phyloP scores from a whole-genome alignment of 306 rosid species.

The Hippophae gyantsensis region DNA sequence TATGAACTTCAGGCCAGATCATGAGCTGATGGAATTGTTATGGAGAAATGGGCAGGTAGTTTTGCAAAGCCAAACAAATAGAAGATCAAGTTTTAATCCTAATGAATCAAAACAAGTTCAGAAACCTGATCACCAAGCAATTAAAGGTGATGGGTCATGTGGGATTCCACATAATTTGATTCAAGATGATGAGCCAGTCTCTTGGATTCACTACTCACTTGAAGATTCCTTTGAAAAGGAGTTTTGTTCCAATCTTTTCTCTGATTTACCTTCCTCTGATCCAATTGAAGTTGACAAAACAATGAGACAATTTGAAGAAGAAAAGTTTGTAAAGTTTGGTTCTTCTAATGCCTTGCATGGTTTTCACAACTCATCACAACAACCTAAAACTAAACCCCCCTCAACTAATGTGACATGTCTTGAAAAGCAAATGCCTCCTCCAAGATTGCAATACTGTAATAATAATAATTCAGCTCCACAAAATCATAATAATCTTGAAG shows the following conservation, averaged over 20 bases:
- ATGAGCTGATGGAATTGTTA: conserved; percentile 63
- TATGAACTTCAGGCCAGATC: conserved; percentile 42
- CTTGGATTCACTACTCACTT: conserved; percentile 58
- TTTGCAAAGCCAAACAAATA: conserved; percentile 48
- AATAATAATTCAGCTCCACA: no score
- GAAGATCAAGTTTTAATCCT: conserved; percentile 26
- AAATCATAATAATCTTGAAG: conserved; percentile 4
- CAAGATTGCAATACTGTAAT: conserved; percentile 32
- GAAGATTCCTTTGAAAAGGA: conserved; percentile 61
- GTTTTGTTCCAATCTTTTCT: conserved; percentile 42
- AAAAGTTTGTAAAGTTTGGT: conserved; percentile 28
- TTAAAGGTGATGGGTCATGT: conserved; percentile 25
- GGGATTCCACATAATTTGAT: conserved; percentile 39
- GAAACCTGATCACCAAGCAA: conserved; percentile 38
- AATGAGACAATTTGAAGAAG: conserved; percentile 37
- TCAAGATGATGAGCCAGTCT: conserved; percentile 49
- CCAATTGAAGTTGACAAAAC: conserved; percentile 35
- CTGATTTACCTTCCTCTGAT: conserved; percentile 45
- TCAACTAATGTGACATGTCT: conserved; percentile 18
- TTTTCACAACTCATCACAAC: conserved; percentile 18
- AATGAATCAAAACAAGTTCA: conserved; percentile 37
- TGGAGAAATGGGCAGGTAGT: conserved; percentile 89
- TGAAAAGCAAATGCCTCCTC: conserved; percentile 45
- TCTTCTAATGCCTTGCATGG: conserved; percentile 10
- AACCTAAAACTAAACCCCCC: conserved; percentile 27